Base-by-base conservation (phyloP, 1,284 basidiomycete species). In the Bondarzewia mesenterica region DNA sequence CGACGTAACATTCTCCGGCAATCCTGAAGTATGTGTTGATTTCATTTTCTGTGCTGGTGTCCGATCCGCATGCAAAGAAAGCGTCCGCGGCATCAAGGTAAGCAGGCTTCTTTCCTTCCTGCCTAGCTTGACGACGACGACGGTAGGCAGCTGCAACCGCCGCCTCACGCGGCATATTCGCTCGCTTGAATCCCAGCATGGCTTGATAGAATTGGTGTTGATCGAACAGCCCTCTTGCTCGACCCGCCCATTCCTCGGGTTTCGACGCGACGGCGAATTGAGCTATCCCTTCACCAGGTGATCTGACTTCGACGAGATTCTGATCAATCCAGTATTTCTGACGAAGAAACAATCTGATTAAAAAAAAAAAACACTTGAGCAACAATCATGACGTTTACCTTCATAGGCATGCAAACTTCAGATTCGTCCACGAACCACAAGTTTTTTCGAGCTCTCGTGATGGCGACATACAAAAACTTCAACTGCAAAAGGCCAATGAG, bases 381-480 rank as follows among this genome's bases (percentile, higher is more conserved):
- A 48, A 15, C 32, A 6, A 7, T 12, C n/a, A 39, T 2, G 18
- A 26, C 18, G 50, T 68, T 53, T 47, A 83, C 83, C 55, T 72
- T 65, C 76, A 85, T 77, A 0, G 82, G 73, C 43, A 76, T 73
- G 6, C 73, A 70, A 44, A 70, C 77, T 4, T 69, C 64, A 2
- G 80, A 85, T 26, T 68, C 67, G 59, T 86, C 85, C 6, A 74
- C 73, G 10, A 86, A 78, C 80, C 82, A 84, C 2, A 85, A 59
- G 42, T 81, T 80, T 52, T 78, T 80, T 29, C 81, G 69, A 1
- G 83, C 82, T 38, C 85, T 62, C 0, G 85, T 87, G 36, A 85
- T 72, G 0, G 82, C 84, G 4, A 87, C 83, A 49, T 87, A 86
- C 0, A 87, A 62, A 45, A 72, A 73, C 55, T 86, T 85, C 23